Evolutionary conservation across 2,329 filamentous ascomycete genomes (phyloP), one percentile per base, ranked within the genome.

Genomic region (Periconia sp.): DNA sequence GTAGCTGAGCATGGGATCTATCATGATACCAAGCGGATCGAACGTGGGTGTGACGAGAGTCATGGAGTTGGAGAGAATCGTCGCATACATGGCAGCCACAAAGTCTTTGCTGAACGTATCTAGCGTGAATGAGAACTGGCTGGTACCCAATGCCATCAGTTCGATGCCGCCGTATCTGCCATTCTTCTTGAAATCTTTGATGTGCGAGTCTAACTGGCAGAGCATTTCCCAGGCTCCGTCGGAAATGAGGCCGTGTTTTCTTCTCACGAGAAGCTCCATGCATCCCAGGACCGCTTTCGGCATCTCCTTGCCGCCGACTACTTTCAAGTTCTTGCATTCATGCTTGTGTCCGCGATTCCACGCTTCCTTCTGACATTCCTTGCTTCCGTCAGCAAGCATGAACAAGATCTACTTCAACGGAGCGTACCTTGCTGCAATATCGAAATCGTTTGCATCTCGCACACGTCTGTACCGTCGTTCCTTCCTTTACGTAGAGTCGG

Each of bases 311-410:
- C 63, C 56, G 13, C 68, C 61, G 4, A 80, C 61, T 7, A 64
- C 63, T 30, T 71, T 70, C 38, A 79, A 78, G 5, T 79, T 72
- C 19, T 76, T 73, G 57, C 83, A 87, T 65, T 85, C 82, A 43
- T 78, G 65, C 40, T 82, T 83, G 68, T 87, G 83, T 8, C 73
- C 72, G 13, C 74, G 70, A 37, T 75, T 78, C 83, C 83, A 87
- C 18, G 82, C 77, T 54, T 75, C 73, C 30, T 72, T 67, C 68
- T 87, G 83, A 59, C 83, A 87, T 19, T 58, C 67, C 80, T 85
- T 31, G n/a, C 13, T 10, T 25, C 13, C 21, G 15, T 22, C n/a
- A n/a, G n/a, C n/a, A 33, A 22, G 6, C 25, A 12, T 35, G 9
- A 10, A 26, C 4, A 15, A 16, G 8, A 9, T 10, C 12, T 9